Conservation (phyloP, 2,329 filamentous ascomycete species). For the Trichoderma gracile region DNA sequence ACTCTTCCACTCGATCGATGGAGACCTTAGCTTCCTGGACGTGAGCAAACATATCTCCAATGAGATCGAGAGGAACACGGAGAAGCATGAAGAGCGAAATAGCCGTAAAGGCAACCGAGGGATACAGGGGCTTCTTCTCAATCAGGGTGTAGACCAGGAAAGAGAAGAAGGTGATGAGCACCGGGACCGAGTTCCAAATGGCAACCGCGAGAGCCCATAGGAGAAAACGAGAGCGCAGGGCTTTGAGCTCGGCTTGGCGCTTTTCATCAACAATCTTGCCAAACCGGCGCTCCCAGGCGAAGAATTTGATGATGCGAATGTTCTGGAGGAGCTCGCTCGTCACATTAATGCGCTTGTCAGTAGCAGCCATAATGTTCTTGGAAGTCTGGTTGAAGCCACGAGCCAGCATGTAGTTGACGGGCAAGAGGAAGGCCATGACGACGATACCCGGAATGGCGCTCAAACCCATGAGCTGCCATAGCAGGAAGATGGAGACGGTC, state of each 20-base stretch:
- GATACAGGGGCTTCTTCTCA: conserved; percentile 84
- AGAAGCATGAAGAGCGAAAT: conserved; percentile 94
- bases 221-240: conserved; percentile 79
- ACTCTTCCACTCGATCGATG: conserved; percentile 93
- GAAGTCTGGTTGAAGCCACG: conserved; percentile 83
- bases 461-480: conserved; percentile 87
- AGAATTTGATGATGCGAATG: conserved; percentile 98
- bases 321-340: conserved; percentile 98
- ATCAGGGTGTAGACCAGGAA: conserved; percentile 91
- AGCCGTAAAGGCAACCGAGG: conserved; percentile 92
- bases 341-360: conserved; percentile 91
- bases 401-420: conserved; percentile 86
- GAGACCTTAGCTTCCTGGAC: conserved; percentile 98
- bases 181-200: conserved; percentile 93
- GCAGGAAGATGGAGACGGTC: conserved; percentile 72
- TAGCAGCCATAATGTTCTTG: conserved; percentile 87
- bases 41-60: conserved; percentile 98
- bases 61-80: conserved; percentile 87
- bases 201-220: conserved; percentile 91
- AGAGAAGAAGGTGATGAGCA: conserved; percentile 93
- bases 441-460: conserved; percentile 92
- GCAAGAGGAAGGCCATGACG: conserved; percentile 85
- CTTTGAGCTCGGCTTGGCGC: conserved; percentile 72
- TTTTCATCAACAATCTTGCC: conserved; percentile 86
- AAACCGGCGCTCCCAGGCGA: conserved; percentile 96